Evolutionary conservation across 2,329 filamentous ascomycete species (phyloP), one percentile per base, ranked within the genome.

Genomic region (Clarireedia homoeocarpa): DNA sequence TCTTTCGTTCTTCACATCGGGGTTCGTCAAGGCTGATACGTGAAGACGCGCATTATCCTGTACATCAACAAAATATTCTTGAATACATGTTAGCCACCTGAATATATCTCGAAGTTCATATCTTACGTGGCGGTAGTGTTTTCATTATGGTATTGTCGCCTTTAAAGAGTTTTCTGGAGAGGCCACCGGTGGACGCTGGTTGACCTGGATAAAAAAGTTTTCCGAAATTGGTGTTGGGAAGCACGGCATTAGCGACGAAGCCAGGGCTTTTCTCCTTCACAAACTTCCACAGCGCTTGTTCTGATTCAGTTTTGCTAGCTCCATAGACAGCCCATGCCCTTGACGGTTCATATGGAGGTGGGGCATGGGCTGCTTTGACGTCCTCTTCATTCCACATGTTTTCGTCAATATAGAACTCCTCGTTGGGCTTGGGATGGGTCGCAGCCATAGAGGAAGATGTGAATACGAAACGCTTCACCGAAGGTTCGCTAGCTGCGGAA

Each of bases 201-300:
- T 59, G 58, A 2, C 51, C 30, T 14, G 57, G 52, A 36, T 49
- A 52, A 40, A 65, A 30, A 14, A 63, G 38, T 9, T 54, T 23
- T 0, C 65, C 65, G 17, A 61, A 55, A 26, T 51, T 60, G 1
- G 42, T 20, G 39, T 61, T 53, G 0, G 65, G 65, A 7, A 64
- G 38, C 5, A 67, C 65, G 58, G 47, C n/a, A 54, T 68, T 71
- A 2, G 67, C 58, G 0, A 63, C 59, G 7, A 71, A 62, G 0
- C 58, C 59, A 14, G 62, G 68, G 3, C 66, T 68, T 36, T 69
- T 53, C 48, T 72, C 66, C 24, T 69, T 58, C 4, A 68, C 55
- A 39, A 68, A 75, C 23, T 71, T 69, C 73, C 74, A 75, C 4
- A 70, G 38, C 1, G 65, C 69, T 53, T 69, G 63, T 50, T 76